Evolutionary conservation across 176 grass and related monocot genomes (phyloP), one percentile per base, ranked within the genome.

Genomic region (Oryza coarctata): DNA sequence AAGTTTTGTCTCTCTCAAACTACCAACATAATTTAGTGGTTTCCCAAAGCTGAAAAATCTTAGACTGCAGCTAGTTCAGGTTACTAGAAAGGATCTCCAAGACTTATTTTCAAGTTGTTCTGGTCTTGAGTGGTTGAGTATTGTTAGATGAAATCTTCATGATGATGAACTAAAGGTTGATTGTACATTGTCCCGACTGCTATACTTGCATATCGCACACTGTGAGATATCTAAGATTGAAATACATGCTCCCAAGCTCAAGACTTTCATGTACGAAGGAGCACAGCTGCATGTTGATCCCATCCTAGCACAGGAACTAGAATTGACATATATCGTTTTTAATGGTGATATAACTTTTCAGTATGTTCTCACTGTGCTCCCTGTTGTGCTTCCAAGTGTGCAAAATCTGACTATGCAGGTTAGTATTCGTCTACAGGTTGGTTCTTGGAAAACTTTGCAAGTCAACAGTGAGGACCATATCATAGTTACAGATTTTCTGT

Each of bases 1-100:
- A 15, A 65, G 76, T 17, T 31, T 73, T n/a, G 57, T 78, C 18
- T 73, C 23, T 25, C n/a, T 80, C 14, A 64, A 86, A 30, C 32
- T 47, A 26, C 69, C 76, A 18, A 31, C 30, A 17, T 32, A 69
- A n/a, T 80, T 80, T 11, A 68, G 64, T 27, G 78, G 78, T 70
- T 70, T 80, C 32, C 78, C 78, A 9, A 57, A 80, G 3, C 78
- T 80, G 25, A 80, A 4, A 23, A 80, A 1, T n/a, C 78, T 80
- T 38, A 44, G 57, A 6, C 64, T 80, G 20, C 3, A 28, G 22
- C 13, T 28, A 3, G 12, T 68, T 4, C 22, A 28, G 11, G 78
- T 55, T 32, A 35, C 22, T 18, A 3, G 22, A 70, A 69, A 38
- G 29, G 45, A 57, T 30, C 78, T 80, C 39, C 40, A 70, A 36